Base-by-base conservation (phyloP, 1,139 yeast species). In the Protomyces lactucae-debilis region DNA sequence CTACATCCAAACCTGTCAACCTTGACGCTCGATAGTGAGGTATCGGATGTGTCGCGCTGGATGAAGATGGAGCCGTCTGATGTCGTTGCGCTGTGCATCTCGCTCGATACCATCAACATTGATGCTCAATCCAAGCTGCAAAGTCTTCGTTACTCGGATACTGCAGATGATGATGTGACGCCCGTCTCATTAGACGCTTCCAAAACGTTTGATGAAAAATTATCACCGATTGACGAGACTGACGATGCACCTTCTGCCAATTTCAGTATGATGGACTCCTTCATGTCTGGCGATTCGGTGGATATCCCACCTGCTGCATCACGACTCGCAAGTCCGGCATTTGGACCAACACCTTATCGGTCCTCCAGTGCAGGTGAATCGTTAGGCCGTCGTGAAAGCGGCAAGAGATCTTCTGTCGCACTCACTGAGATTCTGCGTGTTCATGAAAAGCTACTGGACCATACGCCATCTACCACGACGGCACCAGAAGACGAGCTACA, bases 1-100 rank as follows among this genome's bases (percentile, higher is more conserved):
- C 68, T 84, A 10, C 87, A 85, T 69, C 85, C 86, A 0, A 78
- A 80, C 61, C 75, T 84, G 55, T 67, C 79, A 70, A 73, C 65
- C 56, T 71, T 66, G 52, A 72, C 80, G 0, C 67, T 75, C 0
- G 77, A 76, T 35, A 74, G 77, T n/a, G 88, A 84, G 68, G 70
- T 80, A 3, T 68, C 73, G 8, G 77, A 78, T 65, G 67, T 69
- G 2, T 61, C 67, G 3, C 65, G 79, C 46, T 77, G 78, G 75
- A 66, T 60, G 57, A 66, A 59, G 43, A 32, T 57, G 21, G 72
- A 71, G 16, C 67, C 70, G 10, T 69, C 74, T 55, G 78, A 76
- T 53, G 74, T 78, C 37, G 77, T 79, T 8, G 70, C 75, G 1
- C 69, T 69, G 45, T 78, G 80, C 65, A 68, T 75, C 53, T 67